Conservation (phyloP, 805 yeast species). For the Candida berthetii region DNA sequence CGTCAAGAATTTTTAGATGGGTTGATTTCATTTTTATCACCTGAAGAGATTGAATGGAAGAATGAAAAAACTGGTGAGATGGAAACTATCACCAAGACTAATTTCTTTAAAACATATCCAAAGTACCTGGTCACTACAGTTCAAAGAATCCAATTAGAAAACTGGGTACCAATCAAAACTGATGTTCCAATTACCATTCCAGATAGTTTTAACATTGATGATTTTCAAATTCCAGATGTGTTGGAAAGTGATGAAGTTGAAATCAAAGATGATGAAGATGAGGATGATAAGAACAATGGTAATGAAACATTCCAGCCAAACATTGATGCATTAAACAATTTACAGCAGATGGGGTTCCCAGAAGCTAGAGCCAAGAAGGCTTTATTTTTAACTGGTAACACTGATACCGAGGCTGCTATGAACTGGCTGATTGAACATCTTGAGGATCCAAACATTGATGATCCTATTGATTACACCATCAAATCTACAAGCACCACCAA, state of each 20-base stretch:
- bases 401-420: slow-evolving; percentile 65
- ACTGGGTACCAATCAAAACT: slow-evolving; percentile 86
- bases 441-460: slow-evolving; percentile 79
- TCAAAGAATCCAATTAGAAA: slow-evolving; percentile 73
- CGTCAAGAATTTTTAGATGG: slow-evolving; percentile 32
- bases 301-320: slow-evolving; percentile 46
- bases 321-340: slow-evolving; percentile 41
- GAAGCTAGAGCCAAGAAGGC: slow-evolving; percentile 61
- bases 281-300: slow-evolving; percentile 15
- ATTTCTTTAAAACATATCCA: slow-evolving; percentile 61
- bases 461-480: slow-evolving; percentile 16
- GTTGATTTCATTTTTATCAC: slow-evolving; percentile 42
- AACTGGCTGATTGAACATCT: slow-evolving; percentile 86
- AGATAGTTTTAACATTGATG: slow-evolving; percentile 40
- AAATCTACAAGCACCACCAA: slow-evolving; percentile 3
- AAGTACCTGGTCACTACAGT: slow-evolving; percentile 64
- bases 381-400: slow-evolving; percentile 65
- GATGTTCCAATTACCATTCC: slow-evolving; percentile 62
- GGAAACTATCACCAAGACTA: slow-evolving; percentile 31
- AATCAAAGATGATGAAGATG: slow-evolving; percentile 14
- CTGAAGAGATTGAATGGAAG: slow-evolving; percentile 52
- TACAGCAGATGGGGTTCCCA: slow-evolving; percentile 86
- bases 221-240: slow-evolving; percentile 34
- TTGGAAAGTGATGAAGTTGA: slow-evolving; percentile 32
- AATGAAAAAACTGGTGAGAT: slow-evolving; percentile 10